Evolutionary conservation across 306 rosid genomes (phyloP), one percentile per base, ranked within the genome.

Genomic region (Boehmeria nivea): DNA sequence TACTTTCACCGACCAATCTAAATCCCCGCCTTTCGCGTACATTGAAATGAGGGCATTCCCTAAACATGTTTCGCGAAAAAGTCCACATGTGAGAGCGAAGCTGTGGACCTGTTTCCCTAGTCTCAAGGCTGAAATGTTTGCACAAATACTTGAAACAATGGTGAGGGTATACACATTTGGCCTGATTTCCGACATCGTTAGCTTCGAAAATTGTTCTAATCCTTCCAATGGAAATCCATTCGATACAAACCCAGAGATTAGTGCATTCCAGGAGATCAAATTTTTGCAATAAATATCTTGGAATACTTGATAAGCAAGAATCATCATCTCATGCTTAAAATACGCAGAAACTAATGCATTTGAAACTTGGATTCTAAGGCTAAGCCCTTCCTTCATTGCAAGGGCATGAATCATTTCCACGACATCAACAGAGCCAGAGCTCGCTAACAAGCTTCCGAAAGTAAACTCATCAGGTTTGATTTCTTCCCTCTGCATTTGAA

Each of bases 261-360:
- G 84, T 51, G 47, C n/a, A n/a, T 88, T 88, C 91, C 91, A 88
- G 4, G 97, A 82, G 60, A 83, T 72, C 69, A 85, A 59, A 60
- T 60, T 85, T 76, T 73, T 78, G 43, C 34, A n/a, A 34, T 57
- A 18, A 46, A 63, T 68, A 63, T 58, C 71, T 33, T 43, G 51
- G 72, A 88, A 88, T 51, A 77, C 46, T 60, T 54, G n/a, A n/a
- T n/a, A n/a, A 63, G 88, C 86, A 40, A 59, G 52, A 15, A 66
- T 74, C 22, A 80, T 61, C 52, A n/a, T 67, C 39, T 86, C 76
- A 0, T 72, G 78, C 69, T 64, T 82, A 49, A 69, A 69, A 40
- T 85, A 85, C 28, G 94, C 76, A 57, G 91, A 82, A 65, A 80
- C 78, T 57, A 85, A 66, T 4, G 91, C 83, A 66, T 85, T 88